Evolutionary conservation across 768 basidiomycete genomes (phyloP), one percentile per base, ranked within the genome.

Genomic region (Suillus weaverae): DNA sequence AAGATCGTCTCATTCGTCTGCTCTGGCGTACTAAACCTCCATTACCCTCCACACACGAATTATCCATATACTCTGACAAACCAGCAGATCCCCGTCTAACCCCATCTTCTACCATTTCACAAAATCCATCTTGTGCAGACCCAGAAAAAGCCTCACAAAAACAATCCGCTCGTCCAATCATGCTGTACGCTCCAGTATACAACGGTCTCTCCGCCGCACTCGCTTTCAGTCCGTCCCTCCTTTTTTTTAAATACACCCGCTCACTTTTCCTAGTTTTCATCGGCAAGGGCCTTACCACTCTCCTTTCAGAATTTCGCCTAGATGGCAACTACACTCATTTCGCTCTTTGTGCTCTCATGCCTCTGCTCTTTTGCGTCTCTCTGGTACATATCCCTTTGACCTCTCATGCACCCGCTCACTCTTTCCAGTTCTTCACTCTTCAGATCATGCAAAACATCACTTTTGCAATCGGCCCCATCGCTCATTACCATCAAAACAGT

Each of bases 231-330:
- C 0, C 4, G 18, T 53, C 54, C 20, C 0, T 10, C 3, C 38
- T 38, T 6, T 26, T 32, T 55, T 7, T 68, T 9, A 20, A 26
- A 48, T 54, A 62, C 67, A 61, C 43, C 53, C 14, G 63, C 65
- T 60, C 30, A n/a, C 18, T 5, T 2, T 43, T 0, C 81, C 76
- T 83, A 69, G 85, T 88, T 41, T 90, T 91, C 70, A 80, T 89
- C 14, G 86, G 87, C 0, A 88, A 85, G 69, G 87, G 86, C 55
- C 53, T 89, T 70, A 86, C 85, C 66, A 85, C 83, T 5, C 72
- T 95, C 43, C 66, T 95, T 10, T 72, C 78, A 26, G 85, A 87
- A 70, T 85, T 78, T 67, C 63, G 78, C 63, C 80, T 86, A 57
- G 87, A 87, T 53, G 67, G 74, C 78, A 81, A 66, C 72, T 69